phyloP scores from a whole-genome alignment of 2,329 filamentous ascomycete species.

The Fusarium sarcochroum region DNA sequence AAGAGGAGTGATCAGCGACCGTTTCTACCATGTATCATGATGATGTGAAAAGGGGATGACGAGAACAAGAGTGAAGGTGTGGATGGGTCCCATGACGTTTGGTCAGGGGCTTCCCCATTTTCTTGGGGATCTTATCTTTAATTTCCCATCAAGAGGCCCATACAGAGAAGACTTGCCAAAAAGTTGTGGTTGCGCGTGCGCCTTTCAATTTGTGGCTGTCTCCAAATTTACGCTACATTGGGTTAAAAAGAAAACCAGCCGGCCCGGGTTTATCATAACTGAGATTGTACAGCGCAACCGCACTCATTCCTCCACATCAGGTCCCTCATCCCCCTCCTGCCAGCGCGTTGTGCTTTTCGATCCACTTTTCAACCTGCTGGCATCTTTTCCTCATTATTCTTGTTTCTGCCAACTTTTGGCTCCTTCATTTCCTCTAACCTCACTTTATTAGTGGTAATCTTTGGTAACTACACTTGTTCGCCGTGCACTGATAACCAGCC shows the following conservation, averaged over 20 bases:
- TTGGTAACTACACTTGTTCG: constrained; percentile 6
- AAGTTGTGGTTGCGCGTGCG: constrained; percentile 3
- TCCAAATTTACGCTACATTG: background rate
- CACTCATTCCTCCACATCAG: background rate
- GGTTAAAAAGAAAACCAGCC: background rate
- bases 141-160: constrained; percentile 22
- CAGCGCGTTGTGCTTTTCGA: constrained; percentile 15
- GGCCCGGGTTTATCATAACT: no score
- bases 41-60: constrained; percentile 1
- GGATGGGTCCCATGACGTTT: constrained; percentile 40
- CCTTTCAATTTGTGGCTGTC: constrained; percentile 7
- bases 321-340: constrained; percentile 9
- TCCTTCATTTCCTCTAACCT: constrained; percentile 10
- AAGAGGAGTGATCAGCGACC: constrained; percentile 15
- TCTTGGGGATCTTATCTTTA: constrained; percentile 28
- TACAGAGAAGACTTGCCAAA: background rate
- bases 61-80: constrained; percentile 1
- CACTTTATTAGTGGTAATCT: background rate
- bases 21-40: background rate
- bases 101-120: constrained; percentile 18
- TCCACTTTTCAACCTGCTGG: constrained; percentile 40
- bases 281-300: background rate
- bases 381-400: constrained; percentile 28
- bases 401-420: constrained; percentile 28
- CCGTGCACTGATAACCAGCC: background rate